phyloP scores from a whole-genome alignment of 306 rosid species.

The Glycine soja region DNA sequence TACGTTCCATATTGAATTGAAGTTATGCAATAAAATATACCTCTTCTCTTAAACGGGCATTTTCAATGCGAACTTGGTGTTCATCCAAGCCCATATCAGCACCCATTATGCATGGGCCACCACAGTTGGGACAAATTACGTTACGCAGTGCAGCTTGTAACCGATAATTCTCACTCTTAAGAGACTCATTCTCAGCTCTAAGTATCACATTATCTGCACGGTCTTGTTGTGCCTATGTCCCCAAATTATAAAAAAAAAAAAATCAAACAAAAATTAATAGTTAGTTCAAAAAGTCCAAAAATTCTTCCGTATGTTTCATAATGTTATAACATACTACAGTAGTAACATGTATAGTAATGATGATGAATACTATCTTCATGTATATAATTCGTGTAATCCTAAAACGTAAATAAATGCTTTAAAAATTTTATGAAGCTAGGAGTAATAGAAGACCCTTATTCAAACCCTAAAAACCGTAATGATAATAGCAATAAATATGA shows the following conservation, averaged over 20 bases:
- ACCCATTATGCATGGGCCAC: slow-evolving; percentile 75
- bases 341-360: background rate
- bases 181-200: slow-evolving; percentile 79
- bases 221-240: slow-evolving; percentile 87
- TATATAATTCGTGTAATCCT: background rate
- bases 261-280: background rate
- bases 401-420: background rate
- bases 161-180: slow-evolving; percentile 79
- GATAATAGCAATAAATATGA: slow-evolving; percentile 61
- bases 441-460: background rate
- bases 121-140: slow-evolving; percentile 85
- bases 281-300: background rate
- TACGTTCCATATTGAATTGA: too few relatives aligned
- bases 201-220: slow-evolving; percentile 81
- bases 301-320: background rate
- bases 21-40: slow-evolving; percentile 41
- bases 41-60: slow-evolving; percentile 88
- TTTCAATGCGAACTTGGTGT: slow-evolving; percentile 82
- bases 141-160: slow-evolving; percentile 75
- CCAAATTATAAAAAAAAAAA: too few relatives aligned
- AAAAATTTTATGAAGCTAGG: background rate
- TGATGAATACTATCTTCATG: background rate
- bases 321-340: background rate
- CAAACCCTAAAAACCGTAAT: slow-evolving; percentile 49
- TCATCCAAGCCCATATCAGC: slow-evolving; percentile 81